Evolutionary conservation across 352 stramenopile genomes (phyloP).

Genomic region (Phytophthora parvispora): DNA sequence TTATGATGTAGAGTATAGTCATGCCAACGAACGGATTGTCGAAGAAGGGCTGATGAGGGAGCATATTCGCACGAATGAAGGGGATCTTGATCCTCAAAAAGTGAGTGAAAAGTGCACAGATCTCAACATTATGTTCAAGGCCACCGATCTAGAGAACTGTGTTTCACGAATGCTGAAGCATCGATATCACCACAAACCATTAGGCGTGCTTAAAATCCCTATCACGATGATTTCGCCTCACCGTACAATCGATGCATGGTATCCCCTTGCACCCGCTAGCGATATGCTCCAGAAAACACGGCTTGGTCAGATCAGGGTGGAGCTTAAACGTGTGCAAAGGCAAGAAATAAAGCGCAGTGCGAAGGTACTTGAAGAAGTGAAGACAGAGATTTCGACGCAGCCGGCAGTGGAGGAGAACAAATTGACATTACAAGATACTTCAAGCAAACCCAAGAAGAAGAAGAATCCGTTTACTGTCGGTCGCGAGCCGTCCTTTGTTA

Average conservation of each 20-base stretch:
- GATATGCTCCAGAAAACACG: constrained; percentile 77
- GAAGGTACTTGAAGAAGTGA: constrained; percentile 15
- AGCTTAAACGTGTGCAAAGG: constrained; percentile 49
- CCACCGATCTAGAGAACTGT: constrained; percentile 73
- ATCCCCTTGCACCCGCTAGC: constrained; percentile 64
- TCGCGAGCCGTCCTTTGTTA: constrained; percentile 64
- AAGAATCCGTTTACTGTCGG: constrained; percentile 19
- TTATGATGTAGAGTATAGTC: constrained; percentile 77
- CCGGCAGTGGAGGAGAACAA: not conserved
- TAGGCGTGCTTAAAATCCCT: constrained; percentile 74
- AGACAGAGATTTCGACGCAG: not conserved
- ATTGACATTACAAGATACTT: too few species aligned
- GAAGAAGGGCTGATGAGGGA: constrained; percentile 73
- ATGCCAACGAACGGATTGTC: constrained; percentile 66
- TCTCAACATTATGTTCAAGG: constrained; percentile 72
- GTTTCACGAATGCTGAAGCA: constrained; percentile 65
- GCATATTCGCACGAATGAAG: constrained; percentile 60
- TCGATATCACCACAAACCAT: constrained; percentile 50
- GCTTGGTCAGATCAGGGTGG: constrained; percentile 68
- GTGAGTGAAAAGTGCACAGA: constrained; percentile 69
- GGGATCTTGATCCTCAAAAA: constrained; percentile 67
- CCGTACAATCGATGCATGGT: constrained; percentile 72
- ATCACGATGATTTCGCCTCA: constrained; percentile 72
- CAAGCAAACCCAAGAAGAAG: constrained; percentile 18
- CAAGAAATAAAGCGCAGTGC: constrained; percentile 49